These are phyloP conservation scores for Trametes polyzona DNA, from an alignment of 1,284 basidiomycete species.

Conservation along the genomic window DNA sequence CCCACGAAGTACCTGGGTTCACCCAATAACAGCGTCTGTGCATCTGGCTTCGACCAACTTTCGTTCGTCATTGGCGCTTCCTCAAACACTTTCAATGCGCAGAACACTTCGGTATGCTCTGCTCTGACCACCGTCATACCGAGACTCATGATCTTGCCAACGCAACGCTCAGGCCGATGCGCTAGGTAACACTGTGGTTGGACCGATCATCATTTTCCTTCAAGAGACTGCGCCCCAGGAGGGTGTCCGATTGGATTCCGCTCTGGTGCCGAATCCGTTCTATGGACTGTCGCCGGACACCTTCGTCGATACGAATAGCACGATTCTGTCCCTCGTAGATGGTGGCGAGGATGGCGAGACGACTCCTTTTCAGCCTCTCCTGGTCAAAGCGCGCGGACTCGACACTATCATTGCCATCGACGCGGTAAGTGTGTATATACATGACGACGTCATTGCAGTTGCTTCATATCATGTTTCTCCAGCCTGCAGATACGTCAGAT, in stretches of 20 bases:
- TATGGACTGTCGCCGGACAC: constrained; percentile 40
- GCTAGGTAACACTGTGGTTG: constrained; percentile 24
- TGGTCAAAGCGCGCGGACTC: constrained; percentile 24
- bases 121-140: too few species aligned
- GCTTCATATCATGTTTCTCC: too few species aligned
- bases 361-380: constrained; percentile 22
- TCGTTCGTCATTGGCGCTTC: constrained; percentile 45
- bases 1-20: constrained; percentile 48
- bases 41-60: constrained; percentile 53
- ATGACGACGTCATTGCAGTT: too few species aligned
- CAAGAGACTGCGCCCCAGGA: constrained; percentile 7
- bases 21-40: constrained; percentile 45
- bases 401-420: constrained; percentile 27
- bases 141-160: too few species aligned
- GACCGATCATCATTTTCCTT: constrained; percentile 14
- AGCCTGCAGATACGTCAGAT: constrained; percentile 37
- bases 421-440: constrained; percentile 22
- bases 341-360: constrained; percentile 25
- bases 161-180: constrained; percentile 16
- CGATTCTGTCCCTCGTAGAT: constrained; percentile 40
- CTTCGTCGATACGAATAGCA: constrained; percentile 42
- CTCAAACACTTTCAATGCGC: constrained; percentile 32
- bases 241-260: constrained; percentile 21
- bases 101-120: constrained; percentile 21
- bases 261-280: constrained; percentile 48